phyloP scores from a whole-genome alignment of 176 grass and related monocot species.

The Triticum monococcum region DNA sequence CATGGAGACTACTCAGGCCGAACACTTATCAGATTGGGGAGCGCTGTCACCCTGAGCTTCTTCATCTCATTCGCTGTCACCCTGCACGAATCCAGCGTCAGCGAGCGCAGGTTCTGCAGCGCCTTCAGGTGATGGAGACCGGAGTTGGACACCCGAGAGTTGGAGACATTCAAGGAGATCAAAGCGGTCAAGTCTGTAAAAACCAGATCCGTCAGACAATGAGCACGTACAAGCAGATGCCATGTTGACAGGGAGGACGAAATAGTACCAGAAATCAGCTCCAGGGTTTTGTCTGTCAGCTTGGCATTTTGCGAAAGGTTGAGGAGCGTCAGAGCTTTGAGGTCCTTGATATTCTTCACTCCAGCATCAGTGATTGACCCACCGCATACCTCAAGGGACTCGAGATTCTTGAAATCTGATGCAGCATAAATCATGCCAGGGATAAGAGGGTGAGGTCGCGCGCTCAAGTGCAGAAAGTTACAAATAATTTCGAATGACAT shows the following conservation, averaged over 20 bases:
- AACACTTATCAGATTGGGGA: conserved; percentile 75
- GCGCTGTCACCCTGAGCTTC: conserved; percentile 66
- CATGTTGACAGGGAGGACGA: background rate
- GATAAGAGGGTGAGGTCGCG: background rate
- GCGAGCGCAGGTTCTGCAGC: conserved; percentile 63
- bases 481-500: background rate
- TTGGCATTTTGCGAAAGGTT: conserved; percentile 89
- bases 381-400: conserved; percentile 80
- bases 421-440: conserved; percentile 18
- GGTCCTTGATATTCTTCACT: conserved; percentile 96
- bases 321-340: conserved; percentile 59
- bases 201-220: background rate
- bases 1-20: conserved; percentile 59
- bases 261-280: conserved; percentile 77
- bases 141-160: conserved; percentile 76
- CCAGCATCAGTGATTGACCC: conserved; percentile 80
- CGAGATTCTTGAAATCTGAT: conserved; percentile 86
- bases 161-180: conserved; percentile 79
- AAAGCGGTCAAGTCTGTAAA: conserved; percentile 67
- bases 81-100: conserved; percentile 81
- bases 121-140: conserved; percentile 76
- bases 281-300: conserved; percentile 85
- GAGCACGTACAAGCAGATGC: background rate
- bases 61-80: conserved; percentile 78
- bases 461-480: background rate